Evolutionary conservation across 2,329 filamentous ascomycete species (phyloP).

Genomic region (Pseudogymnoascus sp.): DNA sequence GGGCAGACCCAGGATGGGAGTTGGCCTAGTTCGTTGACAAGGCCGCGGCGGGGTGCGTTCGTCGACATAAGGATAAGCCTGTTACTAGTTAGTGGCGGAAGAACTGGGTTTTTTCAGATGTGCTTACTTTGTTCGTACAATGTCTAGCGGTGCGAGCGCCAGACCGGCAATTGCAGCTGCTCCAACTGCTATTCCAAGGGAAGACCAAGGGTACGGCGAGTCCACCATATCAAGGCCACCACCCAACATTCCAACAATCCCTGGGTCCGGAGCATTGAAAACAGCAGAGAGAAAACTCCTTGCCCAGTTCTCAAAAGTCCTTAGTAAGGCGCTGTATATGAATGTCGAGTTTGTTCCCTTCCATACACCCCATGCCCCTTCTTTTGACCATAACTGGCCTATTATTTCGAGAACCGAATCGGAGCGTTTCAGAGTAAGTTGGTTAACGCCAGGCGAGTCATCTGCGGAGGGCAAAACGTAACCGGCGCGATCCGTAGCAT

Average conservation of each 20-base stretch:
- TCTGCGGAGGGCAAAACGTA: conserved; percentile 29
- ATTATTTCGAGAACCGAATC: conserved; percentile 83
- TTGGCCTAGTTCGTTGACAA: conserved; percentile 61
- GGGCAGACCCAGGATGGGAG: conserved; percentile 73
- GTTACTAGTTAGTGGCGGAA: conserved; percentile 24
- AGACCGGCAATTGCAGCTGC: conserved; percentile 66
- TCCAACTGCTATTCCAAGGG: conserved; percentile 61
- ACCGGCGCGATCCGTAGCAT: conserved; percentile 22
- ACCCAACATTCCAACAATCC: conserved; percentile 41
- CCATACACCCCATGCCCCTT: conserved; percentile 88
- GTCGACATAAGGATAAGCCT: conserved; percentile 77
- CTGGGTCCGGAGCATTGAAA: conserved; percentile 79
- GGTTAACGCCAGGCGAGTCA: conserved; percentile 44
- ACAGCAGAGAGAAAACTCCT: conserved; percentile 84
- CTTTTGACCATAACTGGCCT: conserved; percentile 78
- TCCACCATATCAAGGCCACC: conserved; percentile 57
- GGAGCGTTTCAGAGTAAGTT: conserved; percentile 62
- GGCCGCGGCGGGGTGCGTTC: conserved; percentile 66
- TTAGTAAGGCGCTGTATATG: conserved; percentile 77
- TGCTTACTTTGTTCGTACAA: conserved; percentile 64
- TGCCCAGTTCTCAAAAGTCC: conserved; percentile 85
- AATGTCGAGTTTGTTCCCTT: conserved; percentile 91
- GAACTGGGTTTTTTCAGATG: background rate
- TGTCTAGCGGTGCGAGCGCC: conserved; percentile 77
- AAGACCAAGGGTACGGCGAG: conserved; percentile 73